Conservation (phyloP, 2,329 filamentous ascomycete genomes). For the Trichoderma brevicompactum region DNA sequence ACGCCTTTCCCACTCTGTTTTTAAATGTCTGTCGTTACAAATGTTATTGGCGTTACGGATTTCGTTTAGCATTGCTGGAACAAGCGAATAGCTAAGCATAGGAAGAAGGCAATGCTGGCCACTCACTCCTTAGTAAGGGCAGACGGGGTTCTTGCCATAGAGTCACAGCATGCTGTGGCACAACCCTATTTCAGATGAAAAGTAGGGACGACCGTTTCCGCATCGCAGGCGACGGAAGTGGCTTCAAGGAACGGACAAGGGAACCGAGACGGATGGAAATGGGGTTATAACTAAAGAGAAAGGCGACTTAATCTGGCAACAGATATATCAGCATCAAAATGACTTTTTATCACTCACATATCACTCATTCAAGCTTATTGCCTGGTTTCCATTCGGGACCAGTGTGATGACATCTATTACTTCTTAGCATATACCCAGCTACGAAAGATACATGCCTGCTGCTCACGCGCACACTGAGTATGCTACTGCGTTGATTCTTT, state of each 20-base stretch:
- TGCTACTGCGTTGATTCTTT: constrained; percentile 14
- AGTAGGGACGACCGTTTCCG: not conserved
- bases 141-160: not conserved
- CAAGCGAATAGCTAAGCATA: not conserved
- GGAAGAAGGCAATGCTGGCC: not conserved
- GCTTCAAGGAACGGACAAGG: not conserved
- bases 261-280: constrained; percentile 18
- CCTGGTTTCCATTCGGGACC: not conserved
- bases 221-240: constrained; percentile 15
- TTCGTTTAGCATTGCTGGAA: constrained; percentile 27
- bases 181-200: not conserved
- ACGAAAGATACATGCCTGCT: constrained; percentile 5
- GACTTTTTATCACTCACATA: constrained; percentile 5
- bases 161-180: not conserved
- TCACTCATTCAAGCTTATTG: constrained; percentile 2
- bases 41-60: constrained; percentile 30
- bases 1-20: constrained; percentile 16
- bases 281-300: constrained; percentile 30
- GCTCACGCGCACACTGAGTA: constrained; percentile 21
- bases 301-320: constrained; percentile 41
- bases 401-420: not conserved
- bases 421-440: constrained; percentile 12
- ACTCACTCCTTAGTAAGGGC: not conserved
- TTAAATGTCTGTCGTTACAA: not conserved
- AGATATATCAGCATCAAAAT: constrained; percentile 39